Conservation (phyloP, 495 filamentous ascomycete species). For the Penicillium coffeae region DNA sequence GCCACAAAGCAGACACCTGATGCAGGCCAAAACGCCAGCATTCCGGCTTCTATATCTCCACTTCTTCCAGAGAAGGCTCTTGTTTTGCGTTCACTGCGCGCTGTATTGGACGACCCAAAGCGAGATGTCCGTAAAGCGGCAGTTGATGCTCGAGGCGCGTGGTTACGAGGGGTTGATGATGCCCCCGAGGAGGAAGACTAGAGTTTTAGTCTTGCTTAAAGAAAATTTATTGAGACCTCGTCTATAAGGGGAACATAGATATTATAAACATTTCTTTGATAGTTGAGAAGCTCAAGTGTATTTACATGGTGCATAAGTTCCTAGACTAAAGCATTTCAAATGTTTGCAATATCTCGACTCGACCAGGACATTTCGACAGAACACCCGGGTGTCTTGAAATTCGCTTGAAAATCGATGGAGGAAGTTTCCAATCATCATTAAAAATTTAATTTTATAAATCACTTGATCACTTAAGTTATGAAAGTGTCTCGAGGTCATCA, state of each 20-base stretch:
- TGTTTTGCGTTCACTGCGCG: constrained; percentile 52
- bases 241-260: too few relatives aligned
- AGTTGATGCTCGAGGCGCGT: constrained; percentile 63
- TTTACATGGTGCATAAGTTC: neutral
- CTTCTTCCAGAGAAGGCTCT: constrained; percentile 55
- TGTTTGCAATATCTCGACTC: too few relatives aligned
- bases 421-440: too few relatives aligned
- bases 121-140: constrained; percentile 63
- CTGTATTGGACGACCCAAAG: constrained; percentile 63
- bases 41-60: constrained; percentile 35
- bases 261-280: neutral
- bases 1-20: constrained; percentile 34
- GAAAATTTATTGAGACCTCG: too few relatives aligned
- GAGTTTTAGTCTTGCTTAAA: neutral
- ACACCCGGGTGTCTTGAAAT: too few relatives aligned
- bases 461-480: too few relatives aligned
- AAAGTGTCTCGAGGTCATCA: too few relatives aligned
- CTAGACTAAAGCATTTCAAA: neutral
- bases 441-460: too few relatives aligned
- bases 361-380: too few relatives aligned
- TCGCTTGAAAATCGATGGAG: too few relatives aligned
- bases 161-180: constrained; percentile 59
- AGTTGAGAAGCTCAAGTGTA: neutral
- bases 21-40: constrained; percentile 28
- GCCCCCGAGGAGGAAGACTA: constrained; percentile 55